Conservation (phyloP, 78 protist species). For the Acrasis kona region DNA sequence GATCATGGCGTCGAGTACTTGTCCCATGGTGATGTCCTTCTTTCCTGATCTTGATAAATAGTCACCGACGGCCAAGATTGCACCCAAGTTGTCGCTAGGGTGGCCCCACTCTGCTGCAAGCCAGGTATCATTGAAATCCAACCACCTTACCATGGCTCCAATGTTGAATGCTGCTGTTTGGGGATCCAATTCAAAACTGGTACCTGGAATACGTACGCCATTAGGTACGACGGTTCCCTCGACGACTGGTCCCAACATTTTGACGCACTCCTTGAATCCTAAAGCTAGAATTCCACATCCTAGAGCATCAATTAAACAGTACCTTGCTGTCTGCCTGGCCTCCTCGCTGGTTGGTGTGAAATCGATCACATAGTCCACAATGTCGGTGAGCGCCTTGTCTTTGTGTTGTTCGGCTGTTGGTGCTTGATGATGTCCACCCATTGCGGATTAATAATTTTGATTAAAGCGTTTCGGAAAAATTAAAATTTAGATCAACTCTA, state of each 20-base stretch:
- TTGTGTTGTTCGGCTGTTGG: too few relatives aligned
- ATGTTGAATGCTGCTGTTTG: conserved; percentile 40
- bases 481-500: too few relatives aligned
- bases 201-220: conserved; percentile 44
- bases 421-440: too few relatives aligned
- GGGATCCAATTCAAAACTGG: conserved; percentile 43
- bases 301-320: not conserved
- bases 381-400: not conserved
- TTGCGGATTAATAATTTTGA: too few relatives aligned
- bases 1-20: conserved; percentile 21
- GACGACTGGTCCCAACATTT: conserved; percentile 43
- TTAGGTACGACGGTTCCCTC: conserved; percentile 18
- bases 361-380: not conserved
- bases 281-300: conserved; percentile 51
- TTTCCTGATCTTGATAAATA: conserved; percentile 8
- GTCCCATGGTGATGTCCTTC: conserved; percentile 23
- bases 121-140: conserved; percentile 53
- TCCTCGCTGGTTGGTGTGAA: not conserved
- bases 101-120: conserved; percentile 50
- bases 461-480: too few relatives aligned
- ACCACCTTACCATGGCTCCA: conserved; percentile 42
- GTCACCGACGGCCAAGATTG: conserved; percentile 22
- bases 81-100: conserved; percentile 46
- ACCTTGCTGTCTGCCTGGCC: not conserved
- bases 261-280: conserved; percentile 19